Evolutionary conservation across 768 basidiomycete species (phyloP).

Genomic region (Lactifluus subvellereus): DNA sequence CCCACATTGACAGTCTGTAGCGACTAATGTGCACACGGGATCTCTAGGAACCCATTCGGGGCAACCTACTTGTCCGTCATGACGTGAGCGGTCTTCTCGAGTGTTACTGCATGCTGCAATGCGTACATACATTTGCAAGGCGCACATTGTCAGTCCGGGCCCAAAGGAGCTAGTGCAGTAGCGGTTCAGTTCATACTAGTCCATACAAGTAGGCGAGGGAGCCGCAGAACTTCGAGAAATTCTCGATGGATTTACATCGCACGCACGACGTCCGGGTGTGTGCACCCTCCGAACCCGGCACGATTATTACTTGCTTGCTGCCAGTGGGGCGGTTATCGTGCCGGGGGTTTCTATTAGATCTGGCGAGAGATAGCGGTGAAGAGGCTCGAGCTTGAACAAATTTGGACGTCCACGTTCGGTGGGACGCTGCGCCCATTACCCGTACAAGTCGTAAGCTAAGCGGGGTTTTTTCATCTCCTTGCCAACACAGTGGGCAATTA

Average conservation of each 20-base stretch:
- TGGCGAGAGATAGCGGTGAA: background rate
- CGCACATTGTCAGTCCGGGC: background rate
- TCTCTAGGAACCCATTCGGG: background rate
- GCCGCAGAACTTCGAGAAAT: constrained; percentile 3
- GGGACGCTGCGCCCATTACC: background rate
- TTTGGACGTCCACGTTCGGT: no score
- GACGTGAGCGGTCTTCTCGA: background rate
- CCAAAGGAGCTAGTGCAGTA: background rate
- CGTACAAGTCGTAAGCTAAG: background rate
- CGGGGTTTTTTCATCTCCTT: constrained; percentile 6
- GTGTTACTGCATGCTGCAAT: background rate
- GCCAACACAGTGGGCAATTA: constrained; percentile 18
- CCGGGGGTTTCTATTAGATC: background rate
- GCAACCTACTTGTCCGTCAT: background rate
- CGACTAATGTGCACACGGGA: background rate
- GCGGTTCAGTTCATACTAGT: background rate
- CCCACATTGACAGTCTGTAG: background rate
- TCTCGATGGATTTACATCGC: background rate
- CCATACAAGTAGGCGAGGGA: background rate
- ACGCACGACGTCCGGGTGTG: background rate
- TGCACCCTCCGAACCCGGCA: background rate
- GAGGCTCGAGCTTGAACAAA: background rate
- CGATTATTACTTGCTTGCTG: background rate
- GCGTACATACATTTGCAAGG: background rate
- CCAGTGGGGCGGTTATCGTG: no score